Percentiles rank a stretch among this genome's conserved stretches.
phyloP scores from a whole-genome alignment of 495 filamentous ascomycete species.

The Diplogelasinospora grovesii region DNA sequence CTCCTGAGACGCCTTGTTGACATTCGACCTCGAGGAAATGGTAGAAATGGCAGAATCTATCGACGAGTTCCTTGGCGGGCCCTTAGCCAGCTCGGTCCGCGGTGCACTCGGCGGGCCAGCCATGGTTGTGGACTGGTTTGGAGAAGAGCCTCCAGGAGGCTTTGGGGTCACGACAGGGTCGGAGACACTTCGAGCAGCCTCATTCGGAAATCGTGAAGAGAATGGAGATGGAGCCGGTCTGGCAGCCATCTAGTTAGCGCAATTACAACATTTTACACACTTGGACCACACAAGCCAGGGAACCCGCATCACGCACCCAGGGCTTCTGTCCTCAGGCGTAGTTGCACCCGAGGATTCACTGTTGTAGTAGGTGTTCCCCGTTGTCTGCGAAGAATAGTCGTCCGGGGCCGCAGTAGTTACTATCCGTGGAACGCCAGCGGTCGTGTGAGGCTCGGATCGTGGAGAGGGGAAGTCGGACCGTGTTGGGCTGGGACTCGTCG shows the following conservation, averaged over 20 bases:
- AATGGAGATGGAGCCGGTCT: conserved; percentile 27
- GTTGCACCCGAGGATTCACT: conserved; percentile 30
- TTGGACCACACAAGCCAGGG: conserved; percentile 1
- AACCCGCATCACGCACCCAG: conserved; percentile 25
- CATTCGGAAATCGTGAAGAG: conserved; percentile 35
- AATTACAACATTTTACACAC: no score
- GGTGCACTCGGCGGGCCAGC: conserved; percentile 21
- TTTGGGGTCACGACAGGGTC: conserved; percentile 28
- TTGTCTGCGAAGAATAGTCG: conserved; percentile 12
- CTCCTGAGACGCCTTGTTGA: conserved; percentile 59
- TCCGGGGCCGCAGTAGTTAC: conserved; percentile 29
- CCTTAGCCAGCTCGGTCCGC: conserved; percentile 23
- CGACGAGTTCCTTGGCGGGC: conserved; percentile 70
- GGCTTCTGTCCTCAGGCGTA: conserved; percentile 25
- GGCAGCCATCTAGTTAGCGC: conserved; percentile 20
- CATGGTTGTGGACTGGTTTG: conserved; percentile 23
- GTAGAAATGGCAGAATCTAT: conserved; percentile 93
- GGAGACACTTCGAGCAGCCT: conserved; percentile 31
- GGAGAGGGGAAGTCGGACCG: conserved; percentile 28
- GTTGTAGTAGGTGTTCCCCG: conserved; percentile 28
- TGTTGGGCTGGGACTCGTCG: conserved; percentile 37
- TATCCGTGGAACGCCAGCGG: conserved; percentile 28
- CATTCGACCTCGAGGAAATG: conserved; percentile 61
- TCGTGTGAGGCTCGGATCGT: conserved; percentile 11
- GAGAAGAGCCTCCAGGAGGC: conserved; percentile 30